Evolutionary conservation across 2,329 filamentous ascomycete species (phyloP).

Genomic region (Colletotrichum viniferum): DNA sequence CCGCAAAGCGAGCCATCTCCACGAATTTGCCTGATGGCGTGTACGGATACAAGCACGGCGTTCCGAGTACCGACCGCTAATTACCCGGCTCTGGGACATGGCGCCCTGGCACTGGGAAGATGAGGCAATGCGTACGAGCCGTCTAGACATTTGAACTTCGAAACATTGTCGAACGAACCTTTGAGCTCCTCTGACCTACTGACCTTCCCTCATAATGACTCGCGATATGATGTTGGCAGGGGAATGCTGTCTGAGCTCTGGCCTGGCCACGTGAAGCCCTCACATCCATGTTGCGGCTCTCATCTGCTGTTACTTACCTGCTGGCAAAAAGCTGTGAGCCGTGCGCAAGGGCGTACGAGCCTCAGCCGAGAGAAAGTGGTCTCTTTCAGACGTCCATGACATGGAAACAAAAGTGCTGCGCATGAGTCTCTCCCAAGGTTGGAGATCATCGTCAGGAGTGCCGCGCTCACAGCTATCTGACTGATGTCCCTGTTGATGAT

Average conservation of each 20-base stretch:
- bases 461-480: not conserved
- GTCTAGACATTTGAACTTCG: not conserved
- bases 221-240: not conserved
- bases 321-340: not conserved
- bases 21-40: constrained; percentile 8
- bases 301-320: not conserved
- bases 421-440: not conserved
- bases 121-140: not conserved
- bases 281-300: not conserved
- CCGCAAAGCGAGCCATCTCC: constrained; percentile 3
- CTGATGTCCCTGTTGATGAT: not conserved
- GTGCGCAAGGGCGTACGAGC: not conserved
- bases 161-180: not conserved
- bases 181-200: not conserved
- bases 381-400: not conserved
- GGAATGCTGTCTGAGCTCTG: not conserved
- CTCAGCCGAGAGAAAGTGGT: not conserved
- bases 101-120: not conserved
- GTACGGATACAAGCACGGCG: not conserved
- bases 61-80: not conserved
- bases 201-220: not conserved
- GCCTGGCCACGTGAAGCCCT: not conserved
- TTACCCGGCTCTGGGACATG: not conserved
- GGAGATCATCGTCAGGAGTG: not conserved
- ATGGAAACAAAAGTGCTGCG: not conserved